Percentiles rank a stretch among this genome's conserved stretches.
Conservation (phyloP, 495 filamentous ascomycete species). For the Tuber calosporum region DNA sequence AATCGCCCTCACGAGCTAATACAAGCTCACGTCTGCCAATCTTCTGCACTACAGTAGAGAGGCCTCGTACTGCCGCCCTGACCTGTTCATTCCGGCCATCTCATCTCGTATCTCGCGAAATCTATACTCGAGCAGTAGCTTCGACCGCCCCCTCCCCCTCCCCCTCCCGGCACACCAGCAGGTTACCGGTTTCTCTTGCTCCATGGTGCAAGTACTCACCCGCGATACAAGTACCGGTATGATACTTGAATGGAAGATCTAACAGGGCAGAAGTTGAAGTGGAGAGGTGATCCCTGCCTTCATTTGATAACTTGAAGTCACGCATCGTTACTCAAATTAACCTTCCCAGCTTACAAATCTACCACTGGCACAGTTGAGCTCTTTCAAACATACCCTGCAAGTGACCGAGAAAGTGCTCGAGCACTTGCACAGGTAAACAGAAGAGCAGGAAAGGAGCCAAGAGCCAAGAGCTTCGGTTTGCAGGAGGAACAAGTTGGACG, state of each 20-base stretch:
- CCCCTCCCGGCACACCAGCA: too few relatives aligned
- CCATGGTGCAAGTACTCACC: too few relatives aligned
- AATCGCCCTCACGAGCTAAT: background rate
- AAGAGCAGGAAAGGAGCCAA: too few relatives aligned
- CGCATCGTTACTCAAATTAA: background rate
- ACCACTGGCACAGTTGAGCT: too few relatives aligned
- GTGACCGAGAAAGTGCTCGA: too few relatives aligned
- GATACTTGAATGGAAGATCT: background rate
- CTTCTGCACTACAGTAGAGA: background rate
- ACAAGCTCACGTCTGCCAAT: background rate
- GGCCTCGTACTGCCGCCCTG: too few relatives aligned
- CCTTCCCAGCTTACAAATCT: background rate
- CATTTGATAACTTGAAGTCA: background rate
- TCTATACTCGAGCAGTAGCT: background rate
- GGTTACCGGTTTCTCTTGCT: too few relatives aligned
- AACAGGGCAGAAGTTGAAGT: background rate
- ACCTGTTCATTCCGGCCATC: background rate
- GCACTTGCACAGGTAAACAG: too few relatives aligned
- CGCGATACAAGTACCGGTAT: too few relatives aligned
- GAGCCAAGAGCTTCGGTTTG: background rate
- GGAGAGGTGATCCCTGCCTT: background rate
- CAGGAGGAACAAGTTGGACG: background rate
- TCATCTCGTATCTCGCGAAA: background rate
- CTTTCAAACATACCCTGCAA: background rate
- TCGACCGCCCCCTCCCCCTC: too few relatives aligned